Evolutionary conservation across 331 rosid genomes (phyloP).

Genomic region (Phaseolus coccineus): DNA sequence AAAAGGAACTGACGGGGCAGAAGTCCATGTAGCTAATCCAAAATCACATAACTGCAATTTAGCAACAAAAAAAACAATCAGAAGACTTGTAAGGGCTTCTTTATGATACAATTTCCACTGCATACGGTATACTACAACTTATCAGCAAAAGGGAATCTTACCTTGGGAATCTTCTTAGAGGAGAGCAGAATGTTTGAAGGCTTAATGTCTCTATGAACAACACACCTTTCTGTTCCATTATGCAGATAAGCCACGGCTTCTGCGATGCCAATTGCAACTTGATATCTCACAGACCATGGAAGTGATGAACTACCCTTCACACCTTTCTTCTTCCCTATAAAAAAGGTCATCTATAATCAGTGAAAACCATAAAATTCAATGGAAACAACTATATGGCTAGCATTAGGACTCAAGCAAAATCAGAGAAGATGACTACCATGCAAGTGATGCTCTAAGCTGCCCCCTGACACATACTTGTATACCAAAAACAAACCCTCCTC

Average conservation of each 20-base stretch:
- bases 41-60: slow-evolving; percentile 78
- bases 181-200: slow-evolving; percentile 94
- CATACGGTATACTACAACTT: neutral
- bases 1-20: slow-evolving; percentile 88
- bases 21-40: slow-evolving; percentile 92
- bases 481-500: slow-evolving; percentile 87
- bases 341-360: slow-evolving; percentile 24
- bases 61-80: slow-evolving; percentile 1
- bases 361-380: slow-evolving; percentile 24
- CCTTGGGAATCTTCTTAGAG: slow-evolving; percentile 81
- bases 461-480: slow-evolving; percentile 82
- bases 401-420: neutral
- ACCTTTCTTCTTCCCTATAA: slow-evolving; percentile 66
- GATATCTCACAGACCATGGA: slow-evolving; percentile 79
- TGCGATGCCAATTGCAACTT: slow-evolving; percentile 79
- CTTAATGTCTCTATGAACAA: slow-evolving; percentile 87
- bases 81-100: slow-evolving; percentile 21
- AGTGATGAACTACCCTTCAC: slow-evolving; percentile 58
- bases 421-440: slow-evolving; percentile 59
- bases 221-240: slow-evolving; percentile 83
- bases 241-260: slow-evolving; percentile 78
- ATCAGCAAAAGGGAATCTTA: slow-evolving; percentile 38
- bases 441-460: slow-evolving; percentile 81
- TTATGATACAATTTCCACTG: neutral
- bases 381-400: neutral